Base-by-base conservation (phyloP, 805 yeast species). In the Cyberlindnera saturnus region DNA sequence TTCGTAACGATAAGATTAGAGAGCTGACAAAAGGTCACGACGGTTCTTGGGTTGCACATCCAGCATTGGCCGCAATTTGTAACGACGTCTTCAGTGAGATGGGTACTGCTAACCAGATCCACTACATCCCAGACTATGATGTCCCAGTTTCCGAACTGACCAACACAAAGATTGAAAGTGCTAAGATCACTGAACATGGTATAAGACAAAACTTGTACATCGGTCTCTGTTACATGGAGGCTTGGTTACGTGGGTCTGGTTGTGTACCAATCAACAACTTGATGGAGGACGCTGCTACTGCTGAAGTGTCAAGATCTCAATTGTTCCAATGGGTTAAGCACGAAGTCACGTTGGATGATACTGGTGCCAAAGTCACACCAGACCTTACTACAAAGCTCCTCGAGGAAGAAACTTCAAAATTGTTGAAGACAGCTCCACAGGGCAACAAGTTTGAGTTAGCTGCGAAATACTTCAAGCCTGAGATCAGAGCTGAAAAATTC, bases 261-360 rank as follows among this genome's bases (percentile, higher is more conserved):
- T 85, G 93, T 72, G 90, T 83, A 47, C 91, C 95, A 50, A 85
- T 85, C 62, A 85, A 85, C 71, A 77, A 81, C 62, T 70, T 85
- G 64, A 85, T 85, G 95, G 95, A 85, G 66, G 95, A 85, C 64
- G 95, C 95, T 15, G 93, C 93, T 30, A 85, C 93, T 39, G 93
- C 93, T 20, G 93, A 85, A 65, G 95, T 85, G 28, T 81, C 90
- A 28, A 77, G 93, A 69, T 75, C 87, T 44, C 91, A 84, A 65
- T 69, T 85, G 52, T 81, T 81, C 73, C 88, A 86, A 61, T 85
- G 95, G 95, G 85, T 81, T 41, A 82, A 80, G 47, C 89, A 85
- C 60, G 76, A 75, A 30, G 82, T 79, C 40, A 66, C 60, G 36
- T 55, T 76, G 52, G 71, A 75, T 43, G 88, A 83, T 57, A 69